phyloP scores from a whole-genome alignment of 495 filamentous ascomycete genomes.

The Hypoxylon fragiforme region DNA sequence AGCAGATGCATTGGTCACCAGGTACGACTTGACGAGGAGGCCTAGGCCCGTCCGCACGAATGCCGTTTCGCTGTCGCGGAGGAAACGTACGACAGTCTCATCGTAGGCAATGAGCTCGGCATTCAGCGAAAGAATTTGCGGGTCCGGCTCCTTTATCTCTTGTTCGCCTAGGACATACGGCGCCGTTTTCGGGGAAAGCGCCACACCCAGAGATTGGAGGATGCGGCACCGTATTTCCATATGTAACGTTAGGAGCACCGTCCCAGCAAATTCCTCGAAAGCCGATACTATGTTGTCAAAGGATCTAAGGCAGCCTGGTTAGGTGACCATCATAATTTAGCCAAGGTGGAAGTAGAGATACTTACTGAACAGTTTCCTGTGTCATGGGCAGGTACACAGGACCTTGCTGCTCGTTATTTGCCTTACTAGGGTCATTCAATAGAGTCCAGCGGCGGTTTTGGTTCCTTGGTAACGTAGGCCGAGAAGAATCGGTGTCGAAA shows the following conservation, averaged over 20 bases:
- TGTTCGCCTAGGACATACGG: constrained; percentile 76
- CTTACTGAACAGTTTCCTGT: constrained; percentile 74
- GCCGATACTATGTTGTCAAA: constrained; percentile 86
- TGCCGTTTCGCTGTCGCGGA: constrained; percentile 64
- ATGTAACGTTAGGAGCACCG: constrained; percentile 80
- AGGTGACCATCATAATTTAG: constrained; percentile 14
- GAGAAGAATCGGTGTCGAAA: constrained; percentile 57
- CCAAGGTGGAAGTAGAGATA: constrained; percentile 6
- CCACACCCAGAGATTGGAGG: constrained; percentile 65
- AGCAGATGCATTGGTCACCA: constrained; percentile 64
- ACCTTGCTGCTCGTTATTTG: constrained; percentile 46
- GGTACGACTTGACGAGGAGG: constrained; percentile 67
- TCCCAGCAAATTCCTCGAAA: constrained; percentile 74
- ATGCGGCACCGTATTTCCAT: constrained; percentile 83
- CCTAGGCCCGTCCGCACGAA: constrained; percentile 78
- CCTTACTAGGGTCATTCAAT: constrained; percentile 61
- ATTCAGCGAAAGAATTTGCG: constrained; percentile 76
- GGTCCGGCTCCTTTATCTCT: constrained; percentile 76
- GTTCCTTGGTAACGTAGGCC: constrained; percentile 49
- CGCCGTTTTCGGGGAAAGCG: constrained; percentile 56
- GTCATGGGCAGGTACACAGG: constrained; percentile 89
- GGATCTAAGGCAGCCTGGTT: constrained; percentile 48
- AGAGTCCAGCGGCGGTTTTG: constrained; percentile 79
- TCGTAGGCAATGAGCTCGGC: constrained; percentile 80
- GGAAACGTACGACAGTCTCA: constrained; percentile 70